A percentile compares a stretch with the other conserved stretches of the same genome.
phyloP scores from a whole-genome alignment of 148 eudicot genomes.

The Cornus florida region DNA sequence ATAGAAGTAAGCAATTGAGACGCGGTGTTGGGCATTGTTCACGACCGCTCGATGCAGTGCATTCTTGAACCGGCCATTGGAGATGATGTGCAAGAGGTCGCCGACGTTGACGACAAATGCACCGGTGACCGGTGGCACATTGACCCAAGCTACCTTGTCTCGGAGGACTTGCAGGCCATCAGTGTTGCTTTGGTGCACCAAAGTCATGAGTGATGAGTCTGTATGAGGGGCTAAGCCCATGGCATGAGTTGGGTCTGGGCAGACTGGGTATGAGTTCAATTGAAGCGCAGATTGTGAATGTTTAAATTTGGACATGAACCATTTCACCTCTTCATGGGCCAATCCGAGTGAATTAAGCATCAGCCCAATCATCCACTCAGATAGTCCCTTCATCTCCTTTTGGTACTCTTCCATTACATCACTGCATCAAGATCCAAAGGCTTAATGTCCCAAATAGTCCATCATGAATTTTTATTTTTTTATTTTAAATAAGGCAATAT shows the following conservation, averaged over 20 bases:
- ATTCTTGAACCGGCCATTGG: constrained; percentile 22
- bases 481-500: too few species aligned
- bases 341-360: constrained; percentile 25
- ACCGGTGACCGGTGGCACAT: constrained; percentile 22
- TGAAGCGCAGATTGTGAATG: constrained; percentile 14
- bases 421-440: constrained; percentile 7
- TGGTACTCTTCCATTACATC: constrained; percentile 31
- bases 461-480: too few species aligned
- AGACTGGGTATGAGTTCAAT: constrained; percentile 36
- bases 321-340: constrained; percentile 15
- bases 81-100: constrained; percentile 35
- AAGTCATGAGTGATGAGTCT: constrained; percentile 28
- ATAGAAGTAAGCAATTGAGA: constrained; percentile 25
- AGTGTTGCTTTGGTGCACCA: constrained; percentile 29
- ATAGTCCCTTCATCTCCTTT: constrained; percentile 16
- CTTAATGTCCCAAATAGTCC: too few species aligned
- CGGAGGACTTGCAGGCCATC: constrained; percentile 27
- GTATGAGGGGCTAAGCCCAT: constrained; percentile 42
- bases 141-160: constrained; percentile 17
- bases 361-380: constrained; percentile 11
- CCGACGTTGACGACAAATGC: constrained; percentile 31
- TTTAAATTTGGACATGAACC: constrained; percentile 19
- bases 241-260: constrained; percentile 34
- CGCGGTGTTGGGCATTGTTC: constrained; percentile 16
- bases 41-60: constrained; percentile 28